Conservation (phyloP, 176 grass and related monocot species). For the Themeda triandra region DNA sequence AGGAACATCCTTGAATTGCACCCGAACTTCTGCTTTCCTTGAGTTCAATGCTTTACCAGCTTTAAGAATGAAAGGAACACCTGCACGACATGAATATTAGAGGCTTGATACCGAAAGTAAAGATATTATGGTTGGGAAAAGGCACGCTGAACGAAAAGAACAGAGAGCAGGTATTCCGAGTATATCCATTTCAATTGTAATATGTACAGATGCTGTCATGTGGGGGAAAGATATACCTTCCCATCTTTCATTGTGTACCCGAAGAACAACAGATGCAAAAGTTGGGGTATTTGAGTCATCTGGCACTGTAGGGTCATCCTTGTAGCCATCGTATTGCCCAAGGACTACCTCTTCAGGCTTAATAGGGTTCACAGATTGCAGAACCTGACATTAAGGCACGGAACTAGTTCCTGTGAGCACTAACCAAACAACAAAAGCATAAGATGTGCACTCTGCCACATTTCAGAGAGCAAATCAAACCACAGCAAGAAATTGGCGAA, state of each 20-base stretch:
- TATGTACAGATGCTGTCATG: not conserved
- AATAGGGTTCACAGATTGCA: conserved; percentile 92
- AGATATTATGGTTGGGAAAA: conserved; percentile 10
- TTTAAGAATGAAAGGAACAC: conserved; percentile 99
- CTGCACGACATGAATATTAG: conserved; percentile 48
- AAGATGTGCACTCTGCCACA: not conserved
- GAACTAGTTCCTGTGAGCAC: conserved; percentile 6
- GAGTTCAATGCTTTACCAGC: conserved; percentile 95
- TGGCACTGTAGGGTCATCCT: conserved; percentile 93
- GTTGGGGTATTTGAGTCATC: conserved; percentile 95
- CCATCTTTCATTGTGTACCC: conserved; percentile 98
- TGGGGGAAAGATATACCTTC: conserved; percentile 59
- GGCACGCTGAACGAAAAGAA: not conserved
- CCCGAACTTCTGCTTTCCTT: conserved; percentile 97
- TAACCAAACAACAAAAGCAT: conserved; percentile 9
- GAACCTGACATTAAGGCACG: conserved; percentile 54
- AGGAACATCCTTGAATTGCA: conserved; percentile 99
- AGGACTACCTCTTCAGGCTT: conserved; percentile 88
- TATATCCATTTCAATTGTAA: not conserved
- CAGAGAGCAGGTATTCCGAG: not conserved
- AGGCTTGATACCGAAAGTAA: conserved; percentile 3
- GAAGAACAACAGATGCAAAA: conserved; percentile 87
- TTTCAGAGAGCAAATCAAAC: conserved; percentile 10
- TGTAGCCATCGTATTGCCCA: conserved; percentile 97
- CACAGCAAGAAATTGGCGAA: conserved; percentile 6